phyloP scores from a whole-genome alignment of 495 filamentous ascomycete species.

The Elaphomyces granulatus region DNA sequence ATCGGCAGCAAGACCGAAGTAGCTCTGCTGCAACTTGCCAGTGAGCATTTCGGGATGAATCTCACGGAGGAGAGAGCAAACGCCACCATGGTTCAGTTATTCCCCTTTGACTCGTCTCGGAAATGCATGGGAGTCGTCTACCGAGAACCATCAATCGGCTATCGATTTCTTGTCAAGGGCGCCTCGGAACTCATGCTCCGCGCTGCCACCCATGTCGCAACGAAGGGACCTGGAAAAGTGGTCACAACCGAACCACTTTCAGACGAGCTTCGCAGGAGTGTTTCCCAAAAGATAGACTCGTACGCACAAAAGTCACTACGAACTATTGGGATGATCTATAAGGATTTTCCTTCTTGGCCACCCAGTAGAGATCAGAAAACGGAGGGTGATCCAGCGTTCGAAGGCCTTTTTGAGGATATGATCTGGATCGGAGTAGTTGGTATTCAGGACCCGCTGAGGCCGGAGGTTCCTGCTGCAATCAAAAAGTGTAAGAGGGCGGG shows the following conservation, averaged over 20 bases:
- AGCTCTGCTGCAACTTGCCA: constrained; percentile 47
- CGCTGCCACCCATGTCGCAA: constrained; percentile 27
- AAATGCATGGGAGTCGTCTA: constrained; percentile 59
- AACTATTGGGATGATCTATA: constrained; percentile 49
- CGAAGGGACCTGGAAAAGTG: constrained; percentile 22
- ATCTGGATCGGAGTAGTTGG: constrained; percentile 48
- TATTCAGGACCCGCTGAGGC: constrained; percentile 53
- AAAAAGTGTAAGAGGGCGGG: constrained; percentile 59
- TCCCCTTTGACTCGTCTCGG: constrained; percentile 53
- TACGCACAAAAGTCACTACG: constrained; percentile 47
- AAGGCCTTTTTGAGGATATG: constrained; percentile 43
- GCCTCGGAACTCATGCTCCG: constrained; percentile 52
- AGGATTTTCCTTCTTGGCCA: constrained; percentile 50
- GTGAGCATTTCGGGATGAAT: constrained; percentile 49
- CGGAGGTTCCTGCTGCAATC: constrained; percentile 66
- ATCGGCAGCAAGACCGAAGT: constrained; percentile 62
- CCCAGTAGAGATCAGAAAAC: constrained; percentile 27
- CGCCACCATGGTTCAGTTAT: constrained; percentile 42
- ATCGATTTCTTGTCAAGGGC: constrained; percentile 53
- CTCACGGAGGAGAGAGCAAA: constrained; percentile 44
- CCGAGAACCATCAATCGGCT: constrained; percentile 37
- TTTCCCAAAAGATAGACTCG: constrained; percentile 33
- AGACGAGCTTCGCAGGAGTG: constrained; percentile 13
- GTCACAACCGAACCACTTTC: constrained; percentile 26
- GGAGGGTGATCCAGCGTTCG: constrained; percentile 42